phyloP scores from a whole-genome alignment of 2,329 filamentous ascomycete genomes.

The Cladophialophora immunda region DNA sequence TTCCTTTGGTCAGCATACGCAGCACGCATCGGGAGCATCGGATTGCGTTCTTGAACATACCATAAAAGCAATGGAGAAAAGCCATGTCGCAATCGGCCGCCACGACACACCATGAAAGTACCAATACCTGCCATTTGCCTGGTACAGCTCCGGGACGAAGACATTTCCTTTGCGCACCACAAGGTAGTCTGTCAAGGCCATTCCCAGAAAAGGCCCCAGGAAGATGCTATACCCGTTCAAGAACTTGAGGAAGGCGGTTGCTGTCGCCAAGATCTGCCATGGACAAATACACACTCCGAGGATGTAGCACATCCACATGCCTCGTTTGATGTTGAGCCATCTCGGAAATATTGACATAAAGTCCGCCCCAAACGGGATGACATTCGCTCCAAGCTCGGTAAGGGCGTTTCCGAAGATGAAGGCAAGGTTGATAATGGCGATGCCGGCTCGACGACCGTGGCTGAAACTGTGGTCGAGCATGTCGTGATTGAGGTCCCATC shows the following conservation, averaged over 20 bases:
- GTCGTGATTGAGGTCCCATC: constrained; percentile 29
- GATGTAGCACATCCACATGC: constrained; percentile 47
- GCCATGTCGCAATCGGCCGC: constrained; percentile 63
- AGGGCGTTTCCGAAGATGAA: constrained; percentile 28
- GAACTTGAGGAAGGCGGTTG: constrained; percentile 51
- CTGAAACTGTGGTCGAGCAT: constrained; percentile 30
- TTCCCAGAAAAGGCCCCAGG: constrained; percentile 38
- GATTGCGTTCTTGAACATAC: constrained; percentile 5
- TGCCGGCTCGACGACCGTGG: constrained; percentile 22
- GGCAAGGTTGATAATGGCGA: constrained; percentile 25
- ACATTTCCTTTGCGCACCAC: constrained; percentile 34
- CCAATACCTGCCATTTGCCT: constrained; percentile 28
- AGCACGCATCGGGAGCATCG: background rate
- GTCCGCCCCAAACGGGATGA: constrained; percentile 56
- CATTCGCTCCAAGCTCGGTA: constrained; percentile 26
- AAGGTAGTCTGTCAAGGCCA: constrained; percentile 40
- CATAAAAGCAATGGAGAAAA: constrained; percentile 47
- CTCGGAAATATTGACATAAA: constrained; percentile 61
- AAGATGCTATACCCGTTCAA: constrained; percentile 47
- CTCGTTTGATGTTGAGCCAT: constrained; percentile 62
- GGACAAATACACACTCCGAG: constrained; percentile 54
- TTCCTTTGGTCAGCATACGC: background rate
- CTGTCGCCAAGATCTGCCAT: constrained; percentile 56
- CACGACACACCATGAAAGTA: constrained; percentile 58
- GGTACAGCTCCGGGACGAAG: constrained; percentile 34